These are phyloP conservation scores for Stagonosporopsis chrysanthemi DNA, from an alignment of 2,329 filamentous ascomycete genomes.

Conservation along the genomic window DNA sequence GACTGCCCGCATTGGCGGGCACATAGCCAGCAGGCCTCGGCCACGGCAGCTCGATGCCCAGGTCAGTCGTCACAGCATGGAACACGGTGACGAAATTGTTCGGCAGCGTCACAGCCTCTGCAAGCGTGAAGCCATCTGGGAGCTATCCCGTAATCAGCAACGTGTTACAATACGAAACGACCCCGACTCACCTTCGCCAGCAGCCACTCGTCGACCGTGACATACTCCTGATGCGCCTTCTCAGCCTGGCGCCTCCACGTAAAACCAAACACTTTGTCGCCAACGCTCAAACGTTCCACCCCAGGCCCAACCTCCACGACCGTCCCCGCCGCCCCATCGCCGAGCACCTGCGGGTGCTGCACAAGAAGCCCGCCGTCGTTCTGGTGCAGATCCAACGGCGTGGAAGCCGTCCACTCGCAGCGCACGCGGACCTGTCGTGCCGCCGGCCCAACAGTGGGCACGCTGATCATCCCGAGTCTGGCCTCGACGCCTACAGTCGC, in stretches of 20 bases:
- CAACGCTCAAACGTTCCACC: slow-evolving; percentile 56
- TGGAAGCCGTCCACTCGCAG: slow-evolving; percentile 67
- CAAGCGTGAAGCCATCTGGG: slow-evolving; percentile 51
- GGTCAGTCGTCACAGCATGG: slow-evolving; percentile 61
- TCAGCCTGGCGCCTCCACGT: slow-evolving; percentile 57
- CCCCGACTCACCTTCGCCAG: slow-evolving; percentile 33
- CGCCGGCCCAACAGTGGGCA: slow-evolving; percentile 45
- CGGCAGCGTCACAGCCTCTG: slow-evolving; percentile 62
- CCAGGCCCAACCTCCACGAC: slow-evolving; percentile 60
- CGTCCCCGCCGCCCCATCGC: slow-evolving; percentile 61
- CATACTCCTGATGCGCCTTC: slow-evolving; percentile 64
- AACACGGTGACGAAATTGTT: slow-evolving; percentile 67
- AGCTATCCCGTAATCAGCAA: slow-evolving; percentile 41
- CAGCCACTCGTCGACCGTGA: slow-evolving; percentile 60
- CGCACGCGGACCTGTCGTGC: slow-evolving; percentile 61
- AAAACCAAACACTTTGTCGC: slow-evolving; percentile 66
- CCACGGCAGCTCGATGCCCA: slow-evolving; percentile 65
- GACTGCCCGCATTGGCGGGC: slow-evolving; percentile 38
- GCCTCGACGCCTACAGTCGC: slow-evolving; percentile 50
- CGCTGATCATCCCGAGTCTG: slow-evolving; percentile 46
- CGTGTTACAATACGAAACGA: background rate
- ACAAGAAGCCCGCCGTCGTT: slow-evolving; percentile 67
- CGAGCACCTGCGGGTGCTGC: slow-evolving; percentile 59
- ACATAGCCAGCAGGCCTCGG: slow-evolving; percentile 57
- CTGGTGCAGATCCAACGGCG: slow-evolving; percentile 68